Evolutionary conservation across 768 basidiomycete genomes (phyloP).

Genomic region (Agrocybe praecox): DNA sequence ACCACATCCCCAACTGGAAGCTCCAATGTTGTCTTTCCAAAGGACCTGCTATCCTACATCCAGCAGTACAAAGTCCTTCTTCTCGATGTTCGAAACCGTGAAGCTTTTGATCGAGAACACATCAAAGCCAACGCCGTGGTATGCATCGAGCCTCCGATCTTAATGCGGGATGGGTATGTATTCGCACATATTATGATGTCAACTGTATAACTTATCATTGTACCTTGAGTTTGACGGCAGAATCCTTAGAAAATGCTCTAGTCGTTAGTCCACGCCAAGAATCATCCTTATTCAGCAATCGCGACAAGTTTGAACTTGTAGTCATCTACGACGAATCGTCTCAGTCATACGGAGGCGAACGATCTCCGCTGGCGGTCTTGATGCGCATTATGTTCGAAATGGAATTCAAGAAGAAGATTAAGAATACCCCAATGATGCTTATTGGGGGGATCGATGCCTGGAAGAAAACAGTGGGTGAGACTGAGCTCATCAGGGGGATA

Average conservation of each 20-base stretch:
- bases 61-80: slow-evolving; percentile 65
- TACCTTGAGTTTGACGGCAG: slow-evolving; percentile 58
- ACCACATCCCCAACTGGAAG: slow-evolving; percentile 50
- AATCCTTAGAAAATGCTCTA: slow-evolving; percentile 74
- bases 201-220: neutral
- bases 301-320: slow-evolving; percentile 88
- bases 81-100: slow-evolving; percentile 81
- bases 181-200: neutral
- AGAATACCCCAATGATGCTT: slow-evolving; percentile 79
- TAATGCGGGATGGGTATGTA: slow-evolving; percentile 68
- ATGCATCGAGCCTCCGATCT: slow-evolving; percentile 84
- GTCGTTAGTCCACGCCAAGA: slow-evolving; percentile 72
- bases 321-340: slow-evolving; percentile 81
- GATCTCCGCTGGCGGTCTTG: slow-evolving; percentile 59
- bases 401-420: slow-evolving; percentile 72
- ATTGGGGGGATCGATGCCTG: slow-evolving; percentile 86
- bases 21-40: slow-evolving; percentile 58
- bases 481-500: slow-evolving; percentile 24
- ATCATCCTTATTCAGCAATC: slow-evolving; percentile 73
- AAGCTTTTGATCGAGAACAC: slow-evolving; percentile 74
- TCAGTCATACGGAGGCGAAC: slow-evolving; percentile 44
- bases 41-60: slow-evolving; percentile 61
- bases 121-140: slow-evolving; percentile 71
- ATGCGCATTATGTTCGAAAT: slow-evolving; percentile 71
- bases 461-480: slow-evolving; percentile 58